phyloP scores from a whole-genome alignment of 495 filamentous ascomycete species.

The Cercophora scortea region DNA sequence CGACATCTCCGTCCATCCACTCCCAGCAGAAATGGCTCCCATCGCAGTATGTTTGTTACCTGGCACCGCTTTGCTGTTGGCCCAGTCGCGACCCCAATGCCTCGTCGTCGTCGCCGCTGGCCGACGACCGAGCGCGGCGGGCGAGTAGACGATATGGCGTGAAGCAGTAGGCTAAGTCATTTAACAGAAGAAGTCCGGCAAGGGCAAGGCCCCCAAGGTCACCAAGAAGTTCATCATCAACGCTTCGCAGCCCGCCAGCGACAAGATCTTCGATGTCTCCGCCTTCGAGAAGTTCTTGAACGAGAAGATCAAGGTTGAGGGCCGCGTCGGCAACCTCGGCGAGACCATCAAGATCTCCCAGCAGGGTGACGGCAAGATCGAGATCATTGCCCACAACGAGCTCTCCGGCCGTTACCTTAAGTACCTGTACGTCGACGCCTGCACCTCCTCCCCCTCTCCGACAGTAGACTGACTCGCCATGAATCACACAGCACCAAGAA shows the following conservation, averaged over 20 bases:
- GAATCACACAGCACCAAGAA: conserved; percentile 85
- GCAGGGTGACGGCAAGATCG: conserved; percentile 89
- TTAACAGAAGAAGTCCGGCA: conserved; percentile 56
- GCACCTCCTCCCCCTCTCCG: no score
- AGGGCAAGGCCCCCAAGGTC: conserved; percentile 53
- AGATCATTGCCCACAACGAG: conserved; percentile 93
- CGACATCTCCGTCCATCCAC: conserved; percentile 7
- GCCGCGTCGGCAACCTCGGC: conserved; percentile 95
- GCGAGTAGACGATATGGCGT: conserved; percentile 34
- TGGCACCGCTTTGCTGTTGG: conserved; percentile 85
- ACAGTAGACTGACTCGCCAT: neutral
- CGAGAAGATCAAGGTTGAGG: conserved; percentile 99
- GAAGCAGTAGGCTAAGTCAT: conserved; percentile 93
- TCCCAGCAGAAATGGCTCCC: conserved; percentile 46
- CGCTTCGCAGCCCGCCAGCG: conserved; percentile 89
- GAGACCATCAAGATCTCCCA: conserved; percentile 87
- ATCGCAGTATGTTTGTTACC: conserved; percentile 63
- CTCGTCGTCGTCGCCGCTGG: neutral
- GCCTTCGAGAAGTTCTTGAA: conserved; percentile 99
- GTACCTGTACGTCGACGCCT: conserved; percentile 70
- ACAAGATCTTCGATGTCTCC: conserved; percentile 99
- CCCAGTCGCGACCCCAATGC: conserved; percentile 29
- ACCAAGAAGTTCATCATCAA: conserved; percentile 94
- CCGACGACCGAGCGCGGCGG: neutral
- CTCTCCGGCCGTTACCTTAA: conserved; percentile 99